phyloP scores from a whole-genome alignment of 2,329 filamentous ascomycete species.

The Colletotrichum sp. region DNA sequence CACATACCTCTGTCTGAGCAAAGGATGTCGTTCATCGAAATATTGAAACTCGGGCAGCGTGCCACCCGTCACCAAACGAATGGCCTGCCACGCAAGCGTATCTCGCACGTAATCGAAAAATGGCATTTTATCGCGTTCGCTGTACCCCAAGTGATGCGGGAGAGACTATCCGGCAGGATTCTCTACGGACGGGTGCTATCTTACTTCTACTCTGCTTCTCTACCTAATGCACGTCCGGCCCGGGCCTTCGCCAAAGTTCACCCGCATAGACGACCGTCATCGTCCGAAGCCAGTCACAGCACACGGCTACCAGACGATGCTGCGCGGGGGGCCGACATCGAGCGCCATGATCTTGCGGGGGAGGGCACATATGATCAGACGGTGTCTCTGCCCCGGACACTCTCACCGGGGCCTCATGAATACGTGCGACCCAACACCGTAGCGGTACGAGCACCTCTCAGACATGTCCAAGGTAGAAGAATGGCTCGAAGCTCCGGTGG shows the following conservation, averaged over 20 bases:
- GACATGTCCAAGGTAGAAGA: not conserved
- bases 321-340: not conserved
- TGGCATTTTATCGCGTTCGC: not conserved
- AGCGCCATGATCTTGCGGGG: not conserved
- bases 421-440: not conserved
- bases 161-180: not conserved
- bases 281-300: not conserved
- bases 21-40: constrained; percentile 9
- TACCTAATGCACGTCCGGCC: not conserved
- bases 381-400: not conserved
- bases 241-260: not conserved
- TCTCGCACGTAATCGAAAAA: constrained; percentile 15
- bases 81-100: constrained; percentile 4
- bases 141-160: not conserved
- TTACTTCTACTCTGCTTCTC: not conserved
- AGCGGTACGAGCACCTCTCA: not conserved
- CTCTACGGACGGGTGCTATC: not conserved
- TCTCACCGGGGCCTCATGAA: not conserved
- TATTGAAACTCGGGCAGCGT: constrained; percentile 7
- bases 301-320: not conserved
- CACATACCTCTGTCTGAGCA: constrained; percentile 2
- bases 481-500: not conserved
- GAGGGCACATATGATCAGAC: not conserved
- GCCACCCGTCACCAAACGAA: not conserved
- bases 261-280: not conserved